Conservation (phyloP, 108 stramenopile genomes). For the Aureococcus anophagefferens region DNA sequence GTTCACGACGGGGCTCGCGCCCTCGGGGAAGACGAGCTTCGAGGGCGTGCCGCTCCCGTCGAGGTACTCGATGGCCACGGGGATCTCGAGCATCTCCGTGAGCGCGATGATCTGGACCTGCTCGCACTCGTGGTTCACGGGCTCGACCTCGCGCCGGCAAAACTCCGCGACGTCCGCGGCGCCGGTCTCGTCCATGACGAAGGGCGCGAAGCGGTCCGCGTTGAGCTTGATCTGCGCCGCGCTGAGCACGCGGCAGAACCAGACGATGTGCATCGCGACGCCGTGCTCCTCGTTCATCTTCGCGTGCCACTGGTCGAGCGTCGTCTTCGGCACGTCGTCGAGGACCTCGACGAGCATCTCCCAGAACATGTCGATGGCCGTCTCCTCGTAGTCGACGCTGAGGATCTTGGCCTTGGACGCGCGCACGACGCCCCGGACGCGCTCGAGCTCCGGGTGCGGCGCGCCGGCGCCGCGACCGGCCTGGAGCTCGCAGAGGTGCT, state of each 20-base stretch:
- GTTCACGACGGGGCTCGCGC: background rate
- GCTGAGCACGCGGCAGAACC: slow-evolving; percentile 38
- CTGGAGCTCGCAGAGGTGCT: slow-evolving; percentile 20
- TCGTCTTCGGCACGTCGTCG: slow-evolving; percentile 14
- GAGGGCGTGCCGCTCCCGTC: slow-evolving; percentile 20
- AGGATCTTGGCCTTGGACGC: slow-evolving; percentile 26
- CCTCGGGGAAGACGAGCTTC: background rate
- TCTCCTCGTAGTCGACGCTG: slow-evolving; percentile 35
- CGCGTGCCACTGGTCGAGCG: slow-evolving; percentile 23
- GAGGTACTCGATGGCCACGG: slow-evolving; percentile 40
- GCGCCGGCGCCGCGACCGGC: too few relatives aligned
- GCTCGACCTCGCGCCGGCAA: slow-evolving; percentile 48
- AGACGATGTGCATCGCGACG: slow-evolving; percentile 30
- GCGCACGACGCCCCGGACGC: background rate
- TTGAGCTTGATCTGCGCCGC: slow-evolving; percentile 34
- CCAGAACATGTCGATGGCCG: slow-evolving; percentile 38
- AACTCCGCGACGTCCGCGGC: slow-evolving; percentile 23
- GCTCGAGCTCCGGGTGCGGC: background rate
- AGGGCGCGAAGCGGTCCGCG: slow-evolving; percentile 24
- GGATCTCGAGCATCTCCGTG: slow-evolving; percentile 31
- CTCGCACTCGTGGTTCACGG: slow-evolving; percentile 51
- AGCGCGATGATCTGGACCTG: slow-evolving; percentile 32
- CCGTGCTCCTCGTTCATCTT: slow-evolving; percentile 16
- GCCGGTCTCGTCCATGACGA: slow-evolving; percentile 6
- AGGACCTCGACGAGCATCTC: slow-evolving; percentile 30